Evolutionary conservation across 768 basidiomycete genomes (phyloP), one percentile per base, ranked within the genome.

Genomic region (Lanmaoa pseudosensibilis): DNA sequence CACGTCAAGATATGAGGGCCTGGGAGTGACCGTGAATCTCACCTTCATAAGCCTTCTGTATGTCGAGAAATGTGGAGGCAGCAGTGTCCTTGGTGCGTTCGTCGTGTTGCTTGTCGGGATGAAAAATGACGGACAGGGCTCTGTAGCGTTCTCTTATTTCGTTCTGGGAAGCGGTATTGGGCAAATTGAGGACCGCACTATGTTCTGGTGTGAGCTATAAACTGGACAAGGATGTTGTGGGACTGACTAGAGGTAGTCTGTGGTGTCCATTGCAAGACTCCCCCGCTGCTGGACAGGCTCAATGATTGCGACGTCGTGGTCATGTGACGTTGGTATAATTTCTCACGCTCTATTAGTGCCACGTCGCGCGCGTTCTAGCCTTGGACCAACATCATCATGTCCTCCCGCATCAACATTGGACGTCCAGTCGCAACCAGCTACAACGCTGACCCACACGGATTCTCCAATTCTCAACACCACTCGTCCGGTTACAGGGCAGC

Each of bases 21-120:
- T 30, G 25, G 37, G n/a, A 33, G 39, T n/a, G 40, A 18, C 37
- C 11, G 25, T 16, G 34, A 41, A 21, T 16, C 77, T 50, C 63
- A 86, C 88, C 82, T 80, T 93, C 85, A 68, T 93, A 93, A 13
- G 92, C 91, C 60, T 86, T 87, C 60, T 92, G 90, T 21, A 94
- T 80, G 68, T 87, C 83, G 18, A 87, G 77, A 59, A 94, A 93
- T 48, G 80, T 81, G 33, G 79, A 77, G 25, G 84, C 80, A 1
- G 92, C 90, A 1, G 82, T 78, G 47, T 74, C 78, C 65, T 82
- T 84, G 56, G 78, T 72, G 18, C 69, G 69, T 50, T 82, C 80
- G 65, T 84, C 82, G 21, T 77, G 79, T 56, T 93, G 89, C 66
- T 87, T 88, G 78, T 96, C 92, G 1, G 92, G 92, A 63, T 96